Conservation (phyloP, 345 rosid genomes). For the Brassica napus region Da-Ae NC_063443.1:10628501-10629000, state of each 20-base stretch:
- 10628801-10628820: slow-evolving; percentile 17
- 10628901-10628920: slow-evolving; percentile 6
- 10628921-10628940: background rate
- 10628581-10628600: background rate
- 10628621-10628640: background rate
- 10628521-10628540: background rate
- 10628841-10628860: slow-evolving; percentile 14
- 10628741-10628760: slow-evolving; percentile 22
- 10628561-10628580: background rate
- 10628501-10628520: background rate
- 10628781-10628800: background rate
- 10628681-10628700: slow-evolving; percentile 12
- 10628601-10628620: background rate
- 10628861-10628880: slow-evolving; percentile 10
- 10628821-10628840: slow-evolving; percentile 17
- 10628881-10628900: background rate
- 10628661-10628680: slow-evolving; percentile 21
- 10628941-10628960: background rate
- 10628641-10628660: background rate
- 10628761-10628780: slow-evolving; percentile 1
- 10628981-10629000: slow-evolving; percentile 25
- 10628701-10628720: background rate
- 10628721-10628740: slow-evolving; percentile 1
- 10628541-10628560: background rate
- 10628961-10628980: background rate